phyloP scores from a whole-genome alignment of 805 yeast genomes.

The Ogataea methylovora region DNA sequence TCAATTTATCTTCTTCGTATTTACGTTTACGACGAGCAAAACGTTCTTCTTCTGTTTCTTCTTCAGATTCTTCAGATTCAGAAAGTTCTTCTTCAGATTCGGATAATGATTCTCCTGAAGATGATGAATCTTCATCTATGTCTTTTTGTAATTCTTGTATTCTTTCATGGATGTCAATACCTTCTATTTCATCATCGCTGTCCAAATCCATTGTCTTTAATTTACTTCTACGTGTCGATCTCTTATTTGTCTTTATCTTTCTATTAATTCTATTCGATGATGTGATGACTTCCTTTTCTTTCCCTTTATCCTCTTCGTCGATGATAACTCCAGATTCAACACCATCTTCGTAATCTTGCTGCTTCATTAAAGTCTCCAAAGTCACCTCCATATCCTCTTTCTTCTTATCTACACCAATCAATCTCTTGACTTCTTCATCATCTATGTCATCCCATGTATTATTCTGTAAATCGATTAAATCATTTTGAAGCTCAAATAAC shows the following conservation, averaged over 20 bases:
- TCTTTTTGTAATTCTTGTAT: conserved; percentile 23
- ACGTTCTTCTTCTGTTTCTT: conserved; percentile 10
- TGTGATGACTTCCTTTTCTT: conserved; percentile 1
- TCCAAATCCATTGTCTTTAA: conserved; percentile 30
- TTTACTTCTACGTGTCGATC: conserved; percentile 45
- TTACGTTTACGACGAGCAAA: conserved; percentile 14
- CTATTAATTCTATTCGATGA: conserved; percentile 13
- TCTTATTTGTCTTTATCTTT: conserved; percentile 39
- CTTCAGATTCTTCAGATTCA: conserved; percentile 8
- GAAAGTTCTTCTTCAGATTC: too few relatives aligned
- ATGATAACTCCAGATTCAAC: conserved; percentile 4
- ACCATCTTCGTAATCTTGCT: conserved; percentile 6
- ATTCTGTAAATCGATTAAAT: conserved; percentile 29
- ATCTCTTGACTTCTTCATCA: conserved; percentile 9
- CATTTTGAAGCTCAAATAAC: conserved; percentile 40
- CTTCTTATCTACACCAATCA: conserved; percentile 9
- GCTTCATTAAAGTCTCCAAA: conserved; percentile 5
- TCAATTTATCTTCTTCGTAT: conserved; percentile 10
- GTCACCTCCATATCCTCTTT: conserved; percentile 13
- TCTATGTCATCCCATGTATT: conserved; percentile 12
- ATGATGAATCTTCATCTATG: too few relatives aligned
- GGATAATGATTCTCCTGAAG: conserved; percentile 12
- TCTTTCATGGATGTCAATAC: conserved; percentile 34
- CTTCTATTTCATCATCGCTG: conserved; percentile 23
- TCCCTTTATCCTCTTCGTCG: background rate